Evolutionary conservation across 805 yeast species (phyloP), one percentile per base, ranked within the genome.

Genomic region (Saccharomyces mikatae): DNA sequence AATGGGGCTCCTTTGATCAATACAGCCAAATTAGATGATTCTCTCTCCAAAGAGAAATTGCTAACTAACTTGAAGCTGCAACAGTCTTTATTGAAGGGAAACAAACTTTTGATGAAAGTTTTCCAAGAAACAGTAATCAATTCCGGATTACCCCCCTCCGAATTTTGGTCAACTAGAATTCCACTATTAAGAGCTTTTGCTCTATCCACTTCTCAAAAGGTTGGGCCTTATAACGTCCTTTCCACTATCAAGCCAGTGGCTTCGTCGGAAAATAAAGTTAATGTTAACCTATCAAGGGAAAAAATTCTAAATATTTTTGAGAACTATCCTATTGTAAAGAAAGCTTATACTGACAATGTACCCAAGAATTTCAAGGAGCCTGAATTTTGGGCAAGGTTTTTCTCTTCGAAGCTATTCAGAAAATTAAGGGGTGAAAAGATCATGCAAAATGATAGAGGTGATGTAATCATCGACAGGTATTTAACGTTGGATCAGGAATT

Each of bases 371-470:
- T 94, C 52, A 79, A 81, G 49, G 98, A 94, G 67, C 91, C 92
- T 46, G 96, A 87, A 65, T 94, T 94, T 63, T 94, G 99, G 99
- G 89, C 96, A 10, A 75, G 97, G 58, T 94, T 94, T 64, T 94
- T 94, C 76, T 84, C 89, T 63, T 90, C 97, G 0, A 86, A 89
- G 62, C 73, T 94, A 56, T 94, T 91, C 65, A 77, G 97, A 60
- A 81, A 90, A 62, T 74, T 94, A 32, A 79, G 96, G 67, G 99
- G 99, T 55, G 98, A 94, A 65, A 84, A 83, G 59, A 80, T 89
- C 52, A 82, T 84, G 63, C 71, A 80, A 2, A 85, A 81, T 65
- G 89, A 88, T 58, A 78, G 96, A 58, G 90, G 94, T 52, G 98
- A 94, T 69, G 79, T 84, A 4, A 78, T 90, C 6, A 75, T 94